Base-by-base conservation (phyloP, 768 basidiomycete genomes). In the Antrodiella citrinella region DNA sequence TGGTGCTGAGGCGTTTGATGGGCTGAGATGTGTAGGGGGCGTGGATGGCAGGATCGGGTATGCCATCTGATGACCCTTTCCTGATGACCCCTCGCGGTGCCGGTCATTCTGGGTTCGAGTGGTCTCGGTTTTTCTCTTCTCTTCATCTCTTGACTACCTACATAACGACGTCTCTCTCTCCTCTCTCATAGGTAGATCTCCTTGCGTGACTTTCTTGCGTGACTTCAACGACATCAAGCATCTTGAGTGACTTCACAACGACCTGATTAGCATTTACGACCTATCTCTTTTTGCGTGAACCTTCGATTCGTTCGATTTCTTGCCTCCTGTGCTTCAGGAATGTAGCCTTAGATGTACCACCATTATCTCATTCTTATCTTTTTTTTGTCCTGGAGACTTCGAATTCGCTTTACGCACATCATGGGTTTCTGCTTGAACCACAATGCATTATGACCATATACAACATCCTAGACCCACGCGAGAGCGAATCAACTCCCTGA, bases 1-100 rank as follows among this genome's bases (percentile, higher is more conserved):
- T 35, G 51, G 51, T 30, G 21, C 48, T 3, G 54, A 55, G 51
- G 46, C 51, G 18, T 56, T 56, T 42, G 44, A 47, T 12, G 48
- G 49, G 18, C 18, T 56, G 24, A 39, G 15, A 13, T 49, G 9
- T 19, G 41, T 18, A 35, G 30, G 30, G 15, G 7, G 7, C 15
- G 30, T 35, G 30, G 30, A 35, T 15, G 15, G 7, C 7, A 35
- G 30, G 30, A 35, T 35, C 15, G 30, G 30, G 30, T 35, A 35
- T 35, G 30, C 30, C 30, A 35, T 35, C 7, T 35, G 30, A 35
- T 35, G 30, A 35, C 30, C 15, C 30, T 15, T 35, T 15, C 15
- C 30, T 15, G 15, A 35, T 35, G 30, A 35, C 7, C 30, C 30
- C 30, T 35, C 30, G 30, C 30, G 30, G 30, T 35, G 30, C 30